phyloP scores from a whole-genome alignment of 2,329 filamentous ascomycete species.

The Immersiporthe knoxdaviesiana region DNA sequence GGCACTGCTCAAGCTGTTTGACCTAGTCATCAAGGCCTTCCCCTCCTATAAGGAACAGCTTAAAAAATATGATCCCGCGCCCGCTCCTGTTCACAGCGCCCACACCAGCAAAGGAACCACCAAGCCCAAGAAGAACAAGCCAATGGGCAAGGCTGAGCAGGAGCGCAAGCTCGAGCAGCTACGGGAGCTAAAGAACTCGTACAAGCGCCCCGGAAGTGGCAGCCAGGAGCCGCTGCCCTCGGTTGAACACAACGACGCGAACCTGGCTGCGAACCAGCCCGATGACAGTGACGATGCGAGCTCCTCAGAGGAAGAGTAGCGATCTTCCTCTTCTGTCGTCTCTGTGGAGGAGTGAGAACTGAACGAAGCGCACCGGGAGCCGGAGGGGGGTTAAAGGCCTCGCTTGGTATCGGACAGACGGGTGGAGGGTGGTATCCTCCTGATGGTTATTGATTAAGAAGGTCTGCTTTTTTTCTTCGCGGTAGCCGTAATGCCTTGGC shows the following conservation, averaged over 20 bases:
- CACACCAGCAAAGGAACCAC: slow-evolving; percentile 36
- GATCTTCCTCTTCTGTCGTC: slow-evolving; percentile 27
- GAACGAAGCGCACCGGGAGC: too few relatives aligned
- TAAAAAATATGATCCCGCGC: slow-evolving; percentile 38
- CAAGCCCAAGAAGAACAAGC: slow-evolving; percentile 75
- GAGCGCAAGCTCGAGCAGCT: slow-evolving; percentile 68
- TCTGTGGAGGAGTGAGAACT: slow-evolving; percentile 5
- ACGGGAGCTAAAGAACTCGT: slow-evolving; percentile 60
- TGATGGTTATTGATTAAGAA: background rate
- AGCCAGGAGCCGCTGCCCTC: slow-evolving; percentile 50
- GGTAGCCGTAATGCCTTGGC: background rate
- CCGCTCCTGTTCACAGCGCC: slow-evolving; percentile 29
- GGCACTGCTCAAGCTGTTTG: slow-evolving; percentile 57
- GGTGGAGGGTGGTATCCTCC: background rate
- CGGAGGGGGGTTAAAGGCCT: background rate
- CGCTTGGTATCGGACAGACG: background rate
- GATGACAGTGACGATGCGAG: slow-evolving; percentile 57
- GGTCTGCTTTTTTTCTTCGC: background rate
- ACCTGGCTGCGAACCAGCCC: slow-evolving; percentile 16
- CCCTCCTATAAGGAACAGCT: slow-evolving; percentile 41
- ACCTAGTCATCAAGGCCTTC: slow-evolving; percentile 46
- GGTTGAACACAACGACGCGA: slow-evolving; percentile 41
- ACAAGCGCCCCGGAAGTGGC: slow-evolving; percentile 49
- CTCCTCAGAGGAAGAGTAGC: slow-evolving; percentile 51
- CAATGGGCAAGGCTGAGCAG: slow-evolving; percentile 74